A percentile compares a stretch with the other conserved stretches of the same genome.
Evolutionary conservation across 2,329 filamentous ascomycete genomes (phyloP).

Genomic region (Drechslerella coelobrocha): DNA sequence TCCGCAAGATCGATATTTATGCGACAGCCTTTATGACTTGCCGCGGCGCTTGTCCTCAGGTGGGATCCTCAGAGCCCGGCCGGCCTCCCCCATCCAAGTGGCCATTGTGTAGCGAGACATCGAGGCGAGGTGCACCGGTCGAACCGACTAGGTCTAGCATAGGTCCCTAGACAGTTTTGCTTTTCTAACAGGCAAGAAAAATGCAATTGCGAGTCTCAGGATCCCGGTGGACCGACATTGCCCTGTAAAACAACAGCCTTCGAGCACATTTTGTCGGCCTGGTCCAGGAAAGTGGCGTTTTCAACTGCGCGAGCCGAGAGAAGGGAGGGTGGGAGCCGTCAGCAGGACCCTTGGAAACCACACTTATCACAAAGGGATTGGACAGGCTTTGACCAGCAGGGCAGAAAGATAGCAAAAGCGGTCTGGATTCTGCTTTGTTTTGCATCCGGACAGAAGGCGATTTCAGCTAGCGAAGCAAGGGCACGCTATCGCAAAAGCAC

Average conservation of each 20-base stretch:
- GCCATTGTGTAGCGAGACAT: slow-evolving; percentile 45
- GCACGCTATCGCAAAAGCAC: slow-evolving; percentile 16
- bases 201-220: slow-evolving; percentile 1
- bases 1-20: slow-evolving; percentile 51
- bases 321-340: slow-evolving; percentile 16
- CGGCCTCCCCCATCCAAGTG: slow-evolving; percentile 25
- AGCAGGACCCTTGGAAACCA: slow-evolving; percentile 15
- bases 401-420: not conserved
- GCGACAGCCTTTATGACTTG: slow-evolving; percentile 15
- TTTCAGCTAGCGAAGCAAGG: slow-evolving; percentile 40
- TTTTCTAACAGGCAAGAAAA: not conserved
- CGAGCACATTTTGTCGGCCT: slow-evolving; percentile 9
- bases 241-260: slow-evolving; percentile 3
- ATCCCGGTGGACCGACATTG: slow-evolving; percentile 16
- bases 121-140: slow-evolving; percentile 37
- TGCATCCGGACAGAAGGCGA: slow-evolving; percentile 15
- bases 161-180: not conserved
- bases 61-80: slow-evolving; percentile 10
- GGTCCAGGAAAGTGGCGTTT: slow-evolving; percentile 7
- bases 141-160: slow-evolving; percentile 27
- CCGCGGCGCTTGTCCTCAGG: slow-evolving; percentile 12
- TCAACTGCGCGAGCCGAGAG: slow-evolving; percentile 9
- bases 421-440: slow-evolving; percentile 38
- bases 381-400: not conserved
- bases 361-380: slow-evolving; percentile 25